Evolutionary conservation across 305 asterid species (phyloP).

Genomic region (Coffea humblotiana): DNA sequence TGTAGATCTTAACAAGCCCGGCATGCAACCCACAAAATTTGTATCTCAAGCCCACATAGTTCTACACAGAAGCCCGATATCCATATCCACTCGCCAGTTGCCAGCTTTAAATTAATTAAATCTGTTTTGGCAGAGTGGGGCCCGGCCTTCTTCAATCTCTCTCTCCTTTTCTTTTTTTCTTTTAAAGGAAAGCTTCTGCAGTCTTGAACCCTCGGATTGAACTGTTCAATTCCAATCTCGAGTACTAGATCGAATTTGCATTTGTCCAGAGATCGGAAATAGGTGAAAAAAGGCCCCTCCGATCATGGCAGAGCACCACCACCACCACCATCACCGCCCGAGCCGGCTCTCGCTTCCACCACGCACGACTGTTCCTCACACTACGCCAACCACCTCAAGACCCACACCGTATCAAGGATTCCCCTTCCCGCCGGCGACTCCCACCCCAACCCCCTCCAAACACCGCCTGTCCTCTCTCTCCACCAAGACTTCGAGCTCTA

Average conservation of each 20-base stretch:
- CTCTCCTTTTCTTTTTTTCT: no score
- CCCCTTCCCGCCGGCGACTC: conserved; percentile 61
- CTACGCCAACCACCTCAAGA: conserved; percentile 42
- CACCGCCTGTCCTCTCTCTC: conserved; percentile 46
- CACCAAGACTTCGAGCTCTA: conserved; percentile 39
- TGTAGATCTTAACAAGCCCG: no score
- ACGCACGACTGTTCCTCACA: conserved; percentile 38
- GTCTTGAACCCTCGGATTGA: no score
- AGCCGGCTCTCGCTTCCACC: conserved; percentile 66
- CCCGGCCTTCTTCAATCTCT: neutral
- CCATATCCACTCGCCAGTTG: no score
- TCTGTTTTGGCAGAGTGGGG: neutral
- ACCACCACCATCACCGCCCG: conserved; percentile 70
- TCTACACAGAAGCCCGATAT: neutral
- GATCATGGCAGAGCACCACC: conserved; percentile 66
- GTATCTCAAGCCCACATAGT: neutral
- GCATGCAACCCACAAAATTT: no score
- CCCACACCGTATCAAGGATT: conserved; percentile 35
- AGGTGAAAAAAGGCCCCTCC: neutral
- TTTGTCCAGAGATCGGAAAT: neutral
- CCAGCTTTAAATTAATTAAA: no score
- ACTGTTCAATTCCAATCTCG: no score
- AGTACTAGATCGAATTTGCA: neutral
- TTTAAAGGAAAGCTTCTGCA: no score
- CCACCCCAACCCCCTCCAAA: conserved; percentile 85